phyloP scores from a whole-genome alignment of 2,329 filamentous ascomycete species.

The Lithohypha guttulata region DNA sequence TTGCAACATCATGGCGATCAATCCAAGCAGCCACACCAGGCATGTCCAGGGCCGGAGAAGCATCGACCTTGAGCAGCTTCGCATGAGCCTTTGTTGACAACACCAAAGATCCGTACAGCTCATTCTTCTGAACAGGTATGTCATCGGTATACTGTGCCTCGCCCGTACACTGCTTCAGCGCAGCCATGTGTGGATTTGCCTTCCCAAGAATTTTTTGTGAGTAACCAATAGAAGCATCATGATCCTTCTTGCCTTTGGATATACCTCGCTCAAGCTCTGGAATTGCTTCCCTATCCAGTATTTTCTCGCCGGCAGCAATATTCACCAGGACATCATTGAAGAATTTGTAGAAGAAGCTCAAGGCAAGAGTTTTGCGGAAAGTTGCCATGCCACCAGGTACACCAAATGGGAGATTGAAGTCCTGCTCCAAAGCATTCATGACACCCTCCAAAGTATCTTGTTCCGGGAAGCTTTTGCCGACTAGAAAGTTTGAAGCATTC shows the following conservation, averaged over 20 bases:
- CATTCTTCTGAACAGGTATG: conserved; percentile 75
- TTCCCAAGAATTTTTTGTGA: conserved; percentile 74
- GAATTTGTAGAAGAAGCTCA: conserved; percentile 95
- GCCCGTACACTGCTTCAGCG: conserved; percentile 84
- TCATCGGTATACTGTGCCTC: conserved; percentile 96
- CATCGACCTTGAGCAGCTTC: conserved; percentile 68
- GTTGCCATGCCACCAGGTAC: conserved; percentile 97
- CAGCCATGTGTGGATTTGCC: conserved; percentile 76
- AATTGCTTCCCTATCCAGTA: conserved; percentile 62
- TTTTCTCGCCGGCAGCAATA: conserved; percentile 36
- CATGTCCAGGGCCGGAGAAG: conserved; percentile 63
- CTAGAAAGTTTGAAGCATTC: conserved; percentile 60
- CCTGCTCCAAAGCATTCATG: conserved; percentile 78
- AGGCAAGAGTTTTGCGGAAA: conserved; percentile 78
- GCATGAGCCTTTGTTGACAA: conserved; percentile 82
- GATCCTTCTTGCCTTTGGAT: conserved; percentile 69
- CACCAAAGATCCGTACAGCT: conserved; percentile 78
- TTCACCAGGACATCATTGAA: conserved; percentile 70
- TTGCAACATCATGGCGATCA: conserved; percentile 71
- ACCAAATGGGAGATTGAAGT: conserved; percentile 80
- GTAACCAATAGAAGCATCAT: conserved; percentile 64
- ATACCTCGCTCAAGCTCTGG: conserved; percentile 77
- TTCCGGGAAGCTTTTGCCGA: conserved; percentile 70
- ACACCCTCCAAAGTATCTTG: conserved; percentile 74
- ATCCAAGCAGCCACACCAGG: conserved; percentile 78